Base-by-base conservation (phyloP, 805 yeast species). In the Cyberlindnera mycetangii region DNA sequence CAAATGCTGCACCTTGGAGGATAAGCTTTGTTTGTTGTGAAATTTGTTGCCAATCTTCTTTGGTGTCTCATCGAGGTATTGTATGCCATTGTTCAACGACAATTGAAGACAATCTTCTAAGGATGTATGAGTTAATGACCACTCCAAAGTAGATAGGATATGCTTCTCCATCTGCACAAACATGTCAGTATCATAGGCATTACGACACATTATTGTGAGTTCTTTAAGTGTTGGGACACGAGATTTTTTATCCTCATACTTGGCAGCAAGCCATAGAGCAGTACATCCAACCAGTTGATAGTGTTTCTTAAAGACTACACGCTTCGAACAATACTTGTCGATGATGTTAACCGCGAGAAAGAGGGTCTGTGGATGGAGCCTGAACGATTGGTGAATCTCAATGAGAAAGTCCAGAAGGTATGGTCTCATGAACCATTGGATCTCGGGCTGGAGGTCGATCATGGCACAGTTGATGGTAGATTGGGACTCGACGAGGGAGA, bases 241-340 rank as follows among this genome's bases (percentile, higher is more conserved):
- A 45, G 74, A 75, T 56, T 88, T 76, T 60, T 79, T 79, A 50
- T 87, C 89, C 50, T 76, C 78, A 38, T 78, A 71, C 60, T 89
- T 89, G 36, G 93, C 78, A 3, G 96, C 93, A 16, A 89, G 78
- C 95, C 96, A 88, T 38, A 89, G 67, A 21, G 95, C 84, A 0
- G 95, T 84, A 52, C 92, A 81, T 24, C 92, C 90, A 21, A 89
- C 85, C 44, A 89, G 70, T 61, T 88, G 96, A 56, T 85, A 82
- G 60, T 89, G 96, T 50, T 83, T 85, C 53, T 81, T 78, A 61
- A 82, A 79, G 2, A 88, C 89, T 8, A 87, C 79, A 49, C 96
- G 72, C 56, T 79, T 82, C 41, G 93, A 82, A 59, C 93, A 84
- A 67, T 89, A 89, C 45, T 92, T 75, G 64, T 89, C 97, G 41